Base-by-base conservation (phyloP, 139 green algal species). In the Limnomonas spitsbergensis region DNA sequence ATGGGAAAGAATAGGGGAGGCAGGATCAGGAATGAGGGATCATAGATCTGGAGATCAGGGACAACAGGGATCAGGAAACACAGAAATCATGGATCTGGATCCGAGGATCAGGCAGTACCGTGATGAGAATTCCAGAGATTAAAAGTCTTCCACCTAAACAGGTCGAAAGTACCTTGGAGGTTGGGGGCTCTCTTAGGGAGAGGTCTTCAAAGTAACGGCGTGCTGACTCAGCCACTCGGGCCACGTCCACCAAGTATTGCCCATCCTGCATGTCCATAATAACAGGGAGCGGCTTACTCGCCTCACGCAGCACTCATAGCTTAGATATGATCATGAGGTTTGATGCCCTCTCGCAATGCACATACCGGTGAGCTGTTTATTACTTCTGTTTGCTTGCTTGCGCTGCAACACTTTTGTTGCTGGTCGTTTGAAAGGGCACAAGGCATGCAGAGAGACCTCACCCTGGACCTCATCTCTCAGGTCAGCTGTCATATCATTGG, bases 161-260 rank as follows among this genome's bases (percentile, higher is more conserved):
- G 20, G 14, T 61, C n/a, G n/a, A n/a, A 20, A 61, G 14, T 20
- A 61, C 47, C 47, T 69, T 66, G 4, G 42, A 31, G 39, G 6
- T 68, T 40, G 40, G 39, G 20, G 29, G 40, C 26, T 68, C 31
- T 2, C 29, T 24, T 26, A 20, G 1, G 0, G n/a, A 37, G 4
- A 61, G 27, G 1, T 4, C 2, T 2, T 66, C 40, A 31, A 68
- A 54, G 36, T 61, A 37, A 61, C 54, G 61, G 40, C 67, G 37
- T 61, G 79, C 66, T 77, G 34, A 52, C 42, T 35, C 14, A 54
- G 77, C 40, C 31, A 71, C 74, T 2, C 37, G 34, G 3, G 53
- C 74, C 9, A 79, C 74, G 32, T 79, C 53, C 26, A 38, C 53
- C 34, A 3, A 72, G 38, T 67, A 73, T 20, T 74, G 36, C 2